Evolutionary conservation across 495 filamentous ascomycete species (phyloP).

Genomic region (Mytilinidion resinicola): DNA sequence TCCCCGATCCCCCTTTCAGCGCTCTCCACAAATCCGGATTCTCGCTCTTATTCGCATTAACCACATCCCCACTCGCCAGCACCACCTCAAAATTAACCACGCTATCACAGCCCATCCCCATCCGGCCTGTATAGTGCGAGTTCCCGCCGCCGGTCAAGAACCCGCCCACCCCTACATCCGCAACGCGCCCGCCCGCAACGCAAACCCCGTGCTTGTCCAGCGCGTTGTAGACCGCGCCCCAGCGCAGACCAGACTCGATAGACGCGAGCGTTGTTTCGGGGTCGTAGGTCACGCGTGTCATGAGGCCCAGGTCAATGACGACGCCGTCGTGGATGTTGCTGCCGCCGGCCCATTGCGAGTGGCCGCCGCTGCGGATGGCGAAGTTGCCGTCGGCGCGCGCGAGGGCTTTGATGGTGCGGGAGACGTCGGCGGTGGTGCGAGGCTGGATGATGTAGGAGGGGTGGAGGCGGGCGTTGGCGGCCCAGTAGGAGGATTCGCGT

Average conservation of each 20-base stretch:
- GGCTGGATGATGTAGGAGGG: conserved; percentile 11
- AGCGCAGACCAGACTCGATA: conserved; percentile 6
- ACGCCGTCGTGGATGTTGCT: conserved; percentile 33
- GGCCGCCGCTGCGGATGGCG: conserved; percentile 35
- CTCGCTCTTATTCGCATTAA: conserved; percentile 34
- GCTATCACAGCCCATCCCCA: conserved; percentile 49
- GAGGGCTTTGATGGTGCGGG: conserved; percentile 2
- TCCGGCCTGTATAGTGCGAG: conserved; percentile 22
- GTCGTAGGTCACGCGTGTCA: conserved; percentile 18
- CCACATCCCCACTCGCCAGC: conserved; percentile 50
- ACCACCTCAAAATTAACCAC: conserved; percentile 45
- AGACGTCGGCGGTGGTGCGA: conserved; percentile 4
- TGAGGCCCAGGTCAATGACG: conserved; percentile 28
- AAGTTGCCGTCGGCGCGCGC: conserved; percentile 16
- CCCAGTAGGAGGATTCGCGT: conserved; percentile 8
- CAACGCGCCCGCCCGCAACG: conserved; percentile 21
- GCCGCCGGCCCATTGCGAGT: conserved; percentile 27
- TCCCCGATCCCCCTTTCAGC: conserved; percentile 13
- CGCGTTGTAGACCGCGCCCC: conserved; percentile 13
- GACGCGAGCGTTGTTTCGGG: background rate
- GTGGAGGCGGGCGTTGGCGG: conserved; percentile 1
- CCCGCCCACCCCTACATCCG: conserved; percentile 43
- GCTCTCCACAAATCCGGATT: conserved; percentile 4
- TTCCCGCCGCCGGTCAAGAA: conserved; percentile 19
- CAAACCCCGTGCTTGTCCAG: conserved; percentile 1